Base-by-base conservation (phyloP, 148 eudicot genomes). In the Euryodendron excelsum region DNA sequence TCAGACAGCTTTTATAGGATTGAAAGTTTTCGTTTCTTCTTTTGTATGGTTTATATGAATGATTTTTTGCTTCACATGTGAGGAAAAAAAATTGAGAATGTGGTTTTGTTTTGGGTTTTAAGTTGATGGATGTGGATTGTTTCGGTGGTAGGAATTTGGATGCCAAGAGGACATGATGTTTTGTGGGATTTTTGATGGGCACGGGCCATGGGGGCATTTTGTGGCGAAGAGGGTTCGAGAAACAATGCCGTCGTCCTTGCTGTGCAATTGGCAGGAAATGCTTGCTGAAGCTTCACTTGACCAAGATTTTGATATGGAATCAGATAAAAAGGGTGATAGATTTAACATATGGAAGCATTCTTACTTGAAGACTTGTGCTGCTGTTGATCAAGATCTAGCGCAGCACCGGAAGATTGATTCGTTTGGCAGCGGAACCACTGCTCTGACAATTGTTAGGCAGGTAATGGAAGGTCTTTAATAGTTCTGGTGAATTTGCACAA, bases 141-240 rank as follows among this genome's bases (percentile, higher is more conserved):
- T 52, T 30, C 23, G 53, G n/a, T 13, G 60, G 37, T 74, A 59
- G 77, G 34, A 74, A 21, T 74, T 74, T 74, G 77, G 53, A 6
- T 74, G 21, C 20, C 31, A 27, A 60, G 41, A 37, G 39, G 94
- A 92, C 80, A 86, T 91, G 9, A 69, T 90, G 27, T 92, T 90
- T 77, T 92, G 98, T 86, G 94, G 97, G 72, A 89, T 92, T 34
- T 94, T 92, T 72, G 98, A 94, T 62, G 97, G 98, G 36, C 98
- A 94, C 78, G 97, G 98, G 53, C 93, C 98, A 0, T 88, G 81
- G 66, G 98, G 98, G 30, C 98, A 94, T 87, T 30, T 89, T 89
- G 98, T 94, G 79, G 93, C 98, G 30, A 90, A 84, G 86, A 87
- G 84, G 83, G 98, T 92, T 4, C 86, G 97, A 78, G 94, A 94